Percentiles rank a stretch among this genome's conserved stretches.
Conservation (phyloP, 768 basidiomycete species). For the Pulveroboletus sp. region DNA sequence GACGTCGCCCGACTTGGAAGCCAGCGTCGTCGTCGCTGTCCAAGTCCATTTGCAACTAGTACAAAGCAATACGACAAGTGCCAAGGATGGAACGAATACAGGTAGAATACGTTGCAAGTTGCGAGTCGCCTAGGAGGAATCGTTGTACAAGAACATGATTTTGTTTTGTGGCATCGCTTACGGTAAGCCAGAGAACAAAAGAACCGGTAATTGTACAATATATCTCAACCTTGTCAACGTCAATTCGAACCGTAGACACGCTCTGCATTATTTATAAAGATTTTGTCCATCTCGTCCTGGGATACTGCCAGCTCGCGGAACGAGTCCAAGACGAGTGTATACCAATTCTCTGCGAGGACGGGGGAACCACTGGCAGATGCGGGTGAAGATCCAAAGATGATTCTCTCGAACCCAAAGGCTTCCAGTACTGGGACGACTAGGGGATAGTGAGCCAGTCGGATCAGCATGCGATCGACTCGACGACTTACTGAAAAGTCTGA, state of each 20-base stretch:
- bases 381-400: conserved; percentile 79
- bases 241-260: conserved; percentile 36
- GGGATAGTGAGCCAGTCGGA: neutral
- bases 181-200: neutral
- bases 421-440: conserved; percentile 80
- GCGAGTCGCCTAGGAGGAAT: no score
- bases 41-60: conserved; percentile 5
- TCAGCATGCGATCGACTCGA: conserved; percentile 11
- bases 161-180: no score
- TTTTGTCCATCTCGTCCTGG: conserved; percentile 70
- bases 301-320: conserved; percentile 79
- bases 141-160: neutral
- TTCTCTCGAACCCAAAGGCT: conserved; percentile 81
- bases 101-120: neutral
- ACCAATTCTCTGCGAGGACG: conserved; percentile 69
- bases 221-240: neutral
- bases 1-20: conserved; percentile 31
- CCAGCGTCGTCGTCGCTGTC: conserved; percentile 25
- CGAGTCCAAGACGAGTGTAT: conserved; percentile 74
- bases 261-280: conserved; percentile 58
- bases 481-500: conserved; percentile 83
- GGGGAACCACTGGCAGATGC: conserved; percentile 46
- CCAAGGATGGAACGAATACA: neutral
- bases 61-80: neutral
- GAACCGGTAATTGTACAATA: neutral